Evolutionary conservation across 495 filamentous ascomycete species (phyloP), one percentile per base, ranked within the genome.

Genomic region (Paragyromitra xinjiangensis): DNA sequence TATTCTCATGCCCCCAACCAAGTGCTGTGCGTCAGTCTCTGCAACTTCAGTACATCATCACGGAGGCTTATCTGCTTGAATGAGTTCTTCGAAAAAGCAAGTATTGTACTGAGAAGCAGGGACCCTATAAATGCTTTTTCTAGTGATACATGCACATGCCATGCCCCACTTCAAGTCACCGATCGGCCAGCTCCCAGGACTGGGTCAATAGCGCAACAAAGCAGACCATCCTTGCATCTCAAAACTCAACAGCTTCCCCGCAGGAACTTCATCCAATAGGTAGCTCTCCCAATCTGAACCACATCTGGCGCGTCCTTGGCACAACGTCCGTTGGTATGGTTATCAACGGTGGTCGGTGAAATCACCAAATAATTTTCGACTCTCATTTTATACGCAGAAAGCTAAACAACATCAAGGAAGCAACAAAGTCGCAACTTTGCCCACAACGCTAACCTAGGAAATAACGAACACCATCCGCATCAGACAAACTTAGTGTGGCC

Each of bases 201-300:
- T 40, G 8, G 45, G 69, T 72, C 59, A 71, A 44, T 26, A 61
- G 34, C 39, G 34, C n/a, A 51, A 65, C 16, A 75, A 61, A 22
- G 53, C n/a, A 3, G 11, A 39, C 5, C 29, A 59, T 12, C 19
- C 68, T 61, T 71, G 56, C 56, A 71, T 50, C 39, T 40, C 53
- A 34, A 61, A 70, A 8, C n/a, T 56, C 34, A 11, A 59, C n/a
- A 56, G 45, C 45, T 62, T 70, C 73, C 65, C 65, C 73, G 40
- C 68, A 76, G 48, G 22, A 42, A 69, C 4, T 22, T 40, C 53
- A 37, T 8, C 71, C 71, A 74, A 74, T 74, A 62, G 64, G 53
- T 40, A 37, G n/a, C 22, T 59, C 61, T 62, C 44, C 67, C 55
- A 48, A 58, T 16, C 34, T 65, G 14, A 26, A 42, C 14, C 40